A percentile compares a stretch with the other conserved stretches of the same genome.
These are phyloP conservation scores for Cercospora zeina DNA, from an alignment of 2,329 filamentous ascomycete species.

Conservation along the genomic window DNA sequence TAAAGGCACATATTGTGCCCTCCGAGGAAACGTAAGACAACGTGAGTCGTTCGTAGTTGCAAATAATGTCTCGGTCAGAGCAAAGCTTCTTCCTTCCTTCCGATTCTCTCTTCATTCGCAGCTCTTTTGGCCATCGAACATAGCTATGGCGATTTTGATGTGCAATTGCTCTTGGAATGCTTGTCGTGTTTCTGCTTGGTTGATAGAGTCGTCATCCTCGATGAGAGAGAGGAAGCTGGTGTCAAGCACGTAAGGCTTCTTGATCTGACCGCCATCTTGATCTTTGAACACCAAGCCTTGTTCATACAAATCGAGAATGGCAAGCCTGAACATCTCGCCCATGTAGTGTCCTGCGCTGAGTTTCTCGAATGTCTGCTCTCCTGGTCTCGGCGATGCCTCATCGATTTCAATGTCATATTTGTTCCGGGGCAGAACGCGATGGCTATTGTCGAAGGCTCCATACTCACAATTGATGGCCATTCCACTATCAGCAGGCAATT, in stretches of 20 bases:
- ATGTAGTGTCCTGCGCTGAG: constrained; percentile 96
- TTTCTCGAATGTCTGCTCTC: constrained; percentile 95
- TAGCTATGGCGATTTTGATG: constrained; percentile 30
- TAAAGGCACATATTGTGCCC: no score
- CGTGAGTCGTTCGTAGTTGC: no score
- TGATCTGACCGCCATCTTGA: constrained; percentile 74
- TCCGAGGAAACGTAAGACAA: no score
- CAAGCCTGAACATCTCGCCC: constrained; percentile 89
- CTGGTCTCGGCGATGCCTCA: constrained; percentile 85
- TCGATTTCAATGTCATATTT: constrained; percentile 86
- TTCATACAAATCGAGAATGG: constrained; percentile 80
- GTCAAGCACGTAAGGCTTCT: constrained; percentile 82
- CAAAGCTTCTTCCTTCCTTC: no score
- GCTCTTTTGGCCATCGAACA: no score
- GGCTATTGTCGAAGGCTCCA: constrained; percentile 95
- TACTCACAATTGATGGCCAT: constrained; percentile 99
- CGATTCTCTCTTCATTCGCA: no score
- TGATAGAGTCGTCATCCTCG: constrained; percentile 60
- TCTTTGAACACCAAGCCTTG: constrained; percentile 72
- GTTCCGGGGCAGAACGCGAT: constrained; percentile 81
- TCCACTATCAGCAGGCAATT: constrained; percentile 72
- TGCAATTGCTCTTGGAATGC: constrained; percentile 34
- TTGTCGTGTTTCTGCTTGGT: constrained; percentile 30
- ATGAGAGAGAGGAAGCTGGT: constrained; percentile 87
- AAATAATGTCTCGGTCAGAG: no score